Percentiles rank a stretch among this genome's conserved stretches.
Conservation (phyloP, 2,329 filamentous ascomycete species). For the Chrysoporthe deuterocubensis region DNA sequence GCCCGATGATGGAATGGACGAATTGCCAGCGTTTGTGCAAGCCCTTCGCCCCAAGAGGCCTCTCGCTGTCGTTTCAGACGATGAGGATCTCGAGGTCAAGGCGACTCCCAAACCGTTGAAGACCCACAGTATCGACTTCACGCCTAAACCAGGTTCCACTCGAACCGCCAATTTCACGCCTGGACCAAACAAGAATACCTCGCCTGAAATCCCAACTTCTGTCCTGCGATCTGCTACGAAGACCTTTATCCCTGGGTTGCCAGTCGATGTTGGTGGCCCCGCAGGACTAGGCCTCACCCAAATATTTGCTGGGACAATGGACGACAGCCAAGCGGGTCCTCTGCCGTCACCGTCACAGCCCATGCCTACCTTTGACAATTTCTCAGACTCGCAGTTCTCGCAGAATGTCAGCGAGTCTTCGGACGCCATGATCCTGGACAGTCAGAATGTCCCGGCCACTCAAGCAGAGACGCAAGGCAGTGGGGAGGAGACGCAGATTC, state of each 20-base stretch:
- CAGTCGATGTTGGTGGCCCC: slow-evolving; percentile 56
- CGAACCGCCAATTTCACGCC: slow-evolving; percentile 34
- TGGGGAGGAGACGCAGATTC: slow-evolving; percentile 39
- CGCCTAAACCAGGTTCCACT: slow-evolving; percentile 35
- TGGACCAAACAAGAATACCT: slow-evolving; percentile 47
- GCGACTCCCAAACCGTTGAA: slow-evolving; percentile 56
- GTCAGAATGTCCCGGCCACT: slow-evolving; percentile 40
- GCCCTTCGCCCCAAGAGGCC: slow-evolving; percentile 56
- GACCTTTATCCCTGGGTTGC: slow-evolving; percentile 70
- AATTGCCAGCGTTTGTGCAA: slow-evolving; percentile 18
- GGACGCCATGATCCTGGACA: slow-evolving; percentile 57
- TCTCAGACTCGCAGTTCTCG: slow-evolving; percentile 65
- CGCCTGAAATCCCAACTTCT: slow-evolving; percentile 63
- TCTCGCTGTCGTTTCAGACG: slow-evolving; percentile 63
- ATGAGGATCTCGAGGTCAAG: slow-evolving; percentile 62
- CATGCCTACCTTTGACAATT: slow-evolving; percentile 61
- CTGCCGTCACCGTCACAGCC: slow-evolving; percentile 48
- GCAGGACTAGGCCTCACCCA: slow-evolving; percentile 80
- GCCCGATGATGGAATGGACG: slow-evolving; percentile 38
- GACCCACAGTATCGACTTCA: slow-evolving; percentile 40
- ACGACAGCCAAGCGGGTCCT: slow-evolving; percentile 56
- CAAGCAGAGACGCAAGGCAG: slow-evolving; percentile 41
- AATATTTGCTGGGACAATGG: slow-evolving; percentile 90
- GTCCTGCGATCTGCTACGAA: slow-evolving; percentile 72
- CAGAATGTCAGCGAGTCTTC: slow-evolving; percentile 59